Conservation (phyloP, 1,284 basidiomycete species). For the Malassezia slooffiae region DNA sequence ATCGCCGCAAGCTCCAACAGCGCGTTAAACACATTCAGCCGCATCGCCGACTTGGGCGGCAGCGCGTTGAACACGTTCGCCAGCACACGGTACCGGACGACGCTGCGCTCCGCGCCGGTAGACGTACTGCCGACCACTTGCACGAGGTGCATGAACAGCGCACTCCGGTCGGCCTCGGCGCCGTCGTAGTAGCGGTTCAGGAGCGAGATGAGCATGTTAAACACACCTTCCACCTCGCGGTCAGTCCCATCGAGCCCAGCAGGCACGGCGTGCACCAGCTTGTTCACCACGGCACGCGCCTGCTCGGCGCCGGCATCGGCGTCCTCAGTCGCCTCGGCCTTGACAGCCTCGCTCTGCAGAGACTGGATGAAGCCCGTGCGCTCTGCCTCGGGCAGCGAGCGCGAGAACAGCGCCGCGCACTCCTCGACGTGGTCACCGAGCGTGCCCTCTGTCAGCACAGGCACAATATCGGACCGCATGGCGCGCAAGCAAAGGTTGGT, state of each 20-base stretch:
- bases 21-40: conserved; percentile 27
- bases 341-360: conserved; percentile 23
- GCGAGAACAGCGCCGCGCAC: conserved; percentile 31
- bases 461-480: conserved; percentile 38
- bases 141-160: conserved; percentile 21
- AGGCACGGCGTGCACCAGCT: conserved; percentile 25
- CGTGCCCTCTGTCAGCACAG: conserved; percentile 39
- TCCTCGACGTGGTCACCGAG: conserved; percentile 36
- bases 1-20: conserved; percentile 29
- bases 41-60: conserved; percentile 24
- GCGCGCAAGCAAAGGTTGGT: no score
- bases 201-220: conserved; percentile 35
- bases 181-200: conserved; percentile 17
- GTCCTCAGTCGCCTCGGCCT: conserved; percentile 19
- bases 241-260: conserved; percentile 33
- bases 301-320: conserved; percentile 8
- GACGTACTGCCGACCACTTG: neutral
- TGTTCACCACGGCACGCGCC: conserved; percentile 20
- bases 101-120: conserved; percentile 7
- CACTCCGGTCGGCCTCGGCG: conserved; percentile 8
- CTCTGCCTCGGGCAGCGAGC: conserved; percentile 28
- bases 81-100: conserved; percentile 26
- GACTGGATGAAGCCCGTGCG: conserved; percentile 31
- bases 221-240: conserved; percentile 40
- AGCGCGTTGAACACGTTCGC: conserved; percentile 44